Percentiles rank a stretch among this genome's conserved stretches.
Conservation (phyloP, 2,329 filamentous ascomycete species). For the Stemphylium beticola region DNA sequence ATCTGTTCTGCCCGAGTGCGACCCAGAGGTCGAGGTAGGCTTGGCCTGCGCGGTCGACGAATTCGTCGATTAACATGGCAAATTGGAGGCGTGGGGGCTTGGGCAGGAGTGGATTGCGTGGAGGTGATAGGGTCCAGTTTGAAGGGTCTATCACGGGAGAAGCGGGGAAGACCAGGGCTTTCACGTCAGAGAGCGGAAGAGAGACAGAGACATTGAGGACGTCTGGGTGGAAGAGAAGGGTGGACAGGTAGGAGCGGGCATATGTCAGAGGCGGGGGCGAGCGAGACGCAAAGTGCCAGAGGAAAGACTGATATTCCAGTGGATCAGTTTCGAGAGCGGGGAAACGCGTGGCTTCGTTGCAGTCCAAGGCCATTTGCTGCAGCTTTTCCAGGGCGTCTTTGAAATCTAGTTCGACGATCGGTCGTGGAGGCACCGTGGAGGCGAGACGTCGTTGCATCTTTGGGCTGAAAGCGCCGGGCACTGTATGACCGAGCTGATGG, state of each 20-base stretch:
- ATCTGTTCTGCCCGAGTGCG: slow-evolving; percentile 86
- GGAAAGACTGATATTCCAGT: slow-evolving; percentile 64
- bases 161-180: slow-evolving; percentile 74
- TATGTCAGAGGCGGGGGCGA: slow-evolving; percentile 85
- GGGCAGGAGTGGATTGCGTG: slow-evolving; percentile 54
- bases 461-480: slow-evolving; percentile 82
- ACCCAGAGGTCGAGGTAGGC: slow-evolving; percentile 85
- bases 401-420: slow-evolving; percentile 79
- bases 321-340: slow-evolving; percentile 36
- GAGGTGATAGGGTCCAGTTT: slow-evolving; percentile 75
- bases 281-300: slow-evolving; percentile 75
- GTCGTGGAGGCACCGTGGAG: slow-evolving; percentile 90
- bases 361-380: slow-evolving; percentile 73
- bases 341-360: slow-evolving; percentile 60
- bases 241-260: slow-evolving; percentile 79
- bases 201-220: slow-evolving; percentile 69
- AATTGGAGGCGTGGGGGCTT: slow-evolving; percentile 77
- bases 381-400: slow-evolving; percentile 75
- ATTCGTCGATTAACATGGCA: slow-evolving; percentile 70
- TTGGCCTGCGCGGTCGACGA: slow-evolving; percentile 63
- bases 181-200: slow-evolving; percentile 82
- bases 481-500: slow-evolving; percentile 65
- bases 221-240: slow-evolving; percentile 75
- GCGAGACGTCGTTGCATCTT: slow-evolving; percentile 92
- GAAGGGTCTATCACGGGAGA: slow-evolving; percentile 72